These are phyloP conservation scores for Lithohypha guttulata DNA, from an alignment of 2,329 filamentous ascomycete species.

Conservation along the genomic window DNA sequence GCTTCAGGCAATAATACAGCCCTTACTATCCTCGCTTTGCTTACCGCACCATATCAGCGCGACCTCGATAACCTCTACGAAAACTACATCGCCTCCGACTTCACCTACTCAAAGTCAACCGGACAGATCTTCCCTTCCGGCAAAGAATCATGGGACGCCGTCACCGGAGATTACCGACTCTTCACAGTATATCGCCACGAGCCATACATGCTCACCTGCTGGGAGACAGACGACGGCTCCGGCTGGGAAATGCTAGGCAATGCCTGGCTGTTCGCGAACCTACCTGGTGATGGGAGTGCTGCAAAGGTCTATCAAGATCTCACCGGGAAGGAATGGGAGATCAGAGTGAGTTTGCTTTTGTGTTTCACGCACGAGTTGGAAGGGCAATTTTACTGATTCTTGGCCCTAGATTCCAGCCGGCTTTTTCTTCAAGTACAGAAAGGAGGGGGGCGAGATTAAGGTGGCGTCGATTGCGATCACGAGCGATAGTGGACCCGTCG, in stretches of 20 bases:
- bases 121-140: constrained; percentile 10
- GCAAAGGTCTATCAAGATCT: constrained; percentile 12
- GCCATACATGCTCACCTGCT: constrained; percentile 15
- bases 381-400: too few species aligned
- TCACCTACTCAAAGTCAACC: constrained; percentile 14
- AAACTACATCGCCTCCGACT: constrained; percentile 12
- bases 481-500: constrained; percentile 13
- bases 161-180: constrained; percentile 12
- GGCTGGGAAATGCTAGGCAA: constrained; percentile 18
- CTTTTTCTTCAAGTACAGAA: constrained; percentile 14
- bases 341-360: too few species aligned
- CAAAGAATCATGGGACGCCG: constrained; percentile 10
- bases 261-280: constrained; percentile 15
- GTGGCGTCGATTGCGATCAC: constrained; percentile 14
- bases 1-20: too few species aligned
- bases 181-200: constrained; percentile 17
- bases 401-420: too few species aligned
- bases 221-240: constrained; percentile 11
- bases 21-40: too few species aligned
- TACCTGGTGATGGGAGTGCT: constrained; percentile 6
- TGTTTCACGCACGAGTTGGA: neutral
- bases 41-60: constrained; percentile 12
- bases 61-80: neutral
- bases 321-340: constrained; percentile 17
- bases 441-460: constrained; percentile 13